Conservation (phyloP, 169 alveolate species). For the Plasmodium berghei region DNA sequence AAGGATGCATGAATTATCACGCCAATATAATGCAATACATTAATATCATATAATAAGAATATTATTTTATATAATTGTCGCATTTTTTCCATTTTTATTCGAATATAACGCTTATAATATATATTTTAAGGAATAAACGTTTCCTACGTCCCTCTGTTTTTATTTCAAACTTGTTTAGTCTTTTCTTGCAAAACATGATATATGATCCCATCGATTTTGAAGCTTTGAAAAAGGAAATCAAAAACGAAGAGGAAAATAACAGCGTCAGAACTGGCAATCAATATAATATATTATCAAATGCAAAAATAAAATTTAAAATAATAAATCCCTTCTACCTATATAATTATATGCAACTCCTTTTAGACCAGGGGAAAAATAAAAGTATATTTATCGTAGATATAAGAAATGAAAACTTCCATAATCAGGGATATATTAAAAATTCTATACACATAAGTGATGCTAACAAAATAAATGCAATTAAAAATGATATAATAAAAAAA, state of each 20-base stretch:
- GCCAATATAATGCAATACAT: too few species aligned
- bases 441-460: slow-evolving; percentile 27
- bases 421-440: slow-evolving; percentile 16
- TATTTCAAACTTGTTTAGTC: too few species aligned
- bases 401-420: slow-evolving; percentile 3
- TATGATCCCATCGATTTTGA: slow-evolving; percentile 48
- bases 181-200: background rate
- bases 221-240: slow-evolving; percentile 25
- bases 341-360: slow-evolving; percentile 47
- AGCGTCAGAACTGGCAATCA: background rate
- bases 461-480: slow-evolving; percentile 1
- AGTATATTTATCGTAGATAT: slow-evolving; percentile 37
- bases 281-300: too few species aligned
- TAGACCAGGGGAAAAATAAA: slow-evolving; percentile 46
- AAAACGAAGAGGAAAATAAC: background rate
- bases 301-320: background rate
- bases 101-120: too few species aligned
- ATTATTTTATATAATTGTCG: too few species aligned
- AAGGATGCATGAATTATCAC: too few species aligned
- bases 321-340: slow-evolving; percentile 42
- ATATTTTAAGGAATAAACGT: background rate
- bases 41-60: too few species aligned
- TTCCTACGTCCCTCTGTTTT: background rate
- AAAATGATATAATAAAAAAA: slow-evolving; percentile 26
- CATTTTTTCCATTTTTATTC: too few species aligned